Conservation (phyloP, 139 green algal species). For the Marvania coccoides region DNA sequence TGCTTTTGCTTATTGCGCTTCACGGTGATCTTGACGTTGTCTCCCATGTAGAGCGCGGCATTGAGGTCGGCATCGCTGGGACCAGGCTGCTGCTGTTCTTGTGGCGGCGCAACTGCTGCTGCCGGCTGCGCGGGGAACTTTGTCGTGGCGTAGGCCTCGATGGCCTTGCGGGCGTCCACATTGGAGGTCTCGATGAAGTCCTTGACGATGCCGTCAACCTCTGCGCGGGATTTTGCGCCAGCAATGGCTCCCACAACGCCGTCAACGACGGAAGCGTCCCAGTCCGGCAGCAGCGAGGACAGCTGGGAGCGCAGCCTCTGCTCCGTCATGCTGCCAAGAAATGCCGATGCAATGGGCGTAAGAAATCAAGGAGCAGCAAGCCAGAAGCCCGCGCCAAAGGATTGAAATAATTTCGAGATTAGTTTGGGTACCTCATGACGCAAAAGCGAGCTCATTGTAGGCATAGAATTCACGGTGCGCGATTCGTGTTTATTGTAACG, state of each 20-base stretch:
- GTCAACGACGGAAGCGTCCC: background rate
- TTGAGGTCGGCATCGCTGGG: background rate
- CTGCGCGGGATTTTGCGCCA: background rate
- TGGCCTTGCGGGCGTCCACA: background rate
- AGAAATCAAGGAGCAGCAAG: too few species aligned
- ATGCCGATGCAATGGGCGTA: too few species aligned
- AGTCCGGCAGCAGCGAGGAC: background rate
- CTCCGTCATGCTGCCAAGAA: too few species aligned
- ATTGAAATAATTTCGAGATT: too few species aligned
- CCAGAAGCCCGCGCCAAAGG: too few species aligned
- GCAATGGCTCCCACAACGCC: constrained; percentile 9
- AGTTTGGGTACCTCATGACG: too few species aligned
- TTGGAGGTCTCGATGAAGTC: background rate
- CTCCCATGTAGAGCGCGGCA: constrained; percentile 6
- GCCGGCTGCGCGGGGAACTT: background rate
- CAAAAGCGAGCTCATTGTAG: too few species aligned
- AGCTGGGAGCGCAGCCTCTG: background rate
- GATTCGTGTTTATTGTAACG: too few species aligned
- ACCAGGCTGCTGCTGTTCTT: too few species aligned
- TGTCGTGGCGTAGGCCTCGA: background rate
- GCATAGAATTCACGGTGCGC: too few species aligned
- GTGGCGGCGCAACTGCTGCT: background rate
- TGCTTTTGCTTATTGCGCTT: background rate
- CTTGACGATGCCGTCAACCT: constrained; percentile 14
- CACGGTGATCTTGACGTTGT: constrained; percentile 5